These are phyloP conservation scores for Sarocladiaceae sp. DNA, from an alignment of 2,329 filamentous ascomycete genomes.

Conservation along the genomic window DNA sequence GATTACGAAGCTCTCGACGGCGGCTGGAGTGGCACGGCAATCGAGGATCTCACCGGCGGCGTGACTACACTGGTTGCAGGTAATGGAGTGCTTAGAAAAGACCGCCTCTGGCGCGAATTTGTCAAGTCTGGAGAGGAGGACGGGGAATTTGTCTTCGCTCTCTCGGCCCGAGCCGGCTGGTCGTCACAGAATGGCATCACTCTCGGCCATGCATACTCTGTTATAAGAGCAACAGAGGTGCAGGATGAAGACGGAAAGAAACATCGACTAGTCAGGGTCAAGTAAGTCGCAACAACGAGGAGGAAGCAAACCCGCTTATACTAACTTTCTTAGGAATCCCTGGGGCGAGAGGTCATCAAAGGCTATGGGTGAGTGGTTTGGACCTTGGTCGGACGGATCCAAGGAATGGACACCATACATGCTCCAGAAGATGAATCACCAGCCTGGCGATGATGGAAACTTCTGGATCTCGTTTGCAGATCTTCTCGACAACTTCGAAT, in stretches of 20 bases:
- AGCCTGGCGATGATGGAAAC: conserved; percentile 61
- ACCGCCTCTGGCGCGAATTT: conserved; percentile 65
- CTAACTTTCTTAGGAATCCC: conserved; percentile 55
- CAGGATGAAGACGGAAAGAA: conserved; percentile 32
- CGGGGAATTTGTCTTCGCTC: conserved; percentile 57
- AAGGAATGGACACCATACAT: conserved; percentile 69
- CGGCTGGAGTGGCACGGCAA: conserved; percentile 51
- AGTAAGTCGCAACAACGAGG: conserved; percentile 24
- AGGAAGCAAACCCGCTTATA: not conserved
- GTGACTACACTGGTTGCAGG: conserved; percentile 50
- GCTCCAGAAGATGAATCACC: conserved; percentile 59
- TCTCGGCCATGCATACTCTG: conserved; percentile 43
- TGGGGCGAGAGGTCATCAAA: conserved; percentile 53
- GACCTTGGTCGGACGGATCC: conserved; percentile 67
- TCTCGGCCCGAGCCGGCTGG: conserved; percentile 21
- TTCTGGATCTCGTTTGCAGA: conserved; percentile 42
- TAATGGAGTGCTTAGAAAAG: conserved; percentile 56
- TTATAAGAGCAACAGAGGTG: conserved; percentile 40
- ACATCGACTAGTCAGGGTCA: conserved; percentile 34
- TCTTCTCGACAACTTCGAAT: conserved; percentile 37
- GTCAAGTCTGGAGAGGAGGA: conserved; percentile 46
- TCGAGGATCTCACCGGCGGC: conserved; percentile 47
- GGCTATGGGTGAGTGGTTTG: conserved; percentile 56
- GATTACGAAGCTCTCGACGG: conserved; percentile 64
- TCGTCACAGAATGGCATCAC: conserved; percentile 31